Evolutionary conservation across 805 yeast species (phyloP).

Genomic region (Lipomyces sp.): DNA sequence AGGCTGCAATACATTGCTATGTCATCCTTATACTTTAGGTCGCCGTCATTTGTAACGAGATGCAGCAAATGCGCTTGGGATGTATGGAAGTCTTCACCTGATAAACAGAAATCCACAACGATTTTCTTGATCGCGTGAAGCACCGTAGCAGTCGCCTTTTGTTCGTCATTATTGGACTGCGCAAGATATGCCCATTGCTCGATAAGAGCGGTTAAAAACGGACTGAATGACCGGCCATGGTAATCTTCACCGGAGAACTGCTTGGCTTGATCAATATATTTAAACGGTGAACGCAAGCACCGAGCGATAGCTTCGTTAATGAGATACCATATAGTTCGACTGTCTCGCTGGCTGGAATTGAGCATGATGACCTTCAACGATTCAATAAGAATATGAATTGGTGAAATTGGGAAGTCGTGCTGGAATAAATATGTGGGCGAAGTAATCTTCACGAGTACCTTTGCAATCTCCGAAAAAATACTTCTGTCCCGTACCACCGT

Average conservation of each 20-base stretch:
- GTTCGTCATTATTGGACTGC: constrained; percentile 39
- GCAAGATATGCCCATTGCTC: constrained; percentile 73
- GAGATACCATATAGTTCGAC: constrained; percentile 58
- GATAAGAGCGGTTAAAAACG: constrained; percentile 59
- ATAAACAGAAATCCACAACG: constrained; percentile 45
- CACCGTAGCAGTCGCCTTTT: constrained; percentile 51
- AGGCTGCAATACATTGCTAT: not conserved
- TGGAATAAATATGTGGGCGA: constrained; percentile 62
- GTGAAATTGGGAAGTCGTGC: constrained; percentile 55
- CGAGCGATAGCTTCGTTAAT: constrained; percentile 79
- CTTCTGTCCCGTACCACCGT: constrained; percentile 5
- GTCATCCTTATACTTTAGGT: not conserved
- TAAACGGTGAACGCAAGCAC: constrained; percentile 75
- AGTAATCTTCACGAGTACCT: constrained; percentile 56
- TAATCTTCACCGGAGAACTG: constrained; percentile 4
- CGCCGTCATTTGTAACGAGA: not conserved
- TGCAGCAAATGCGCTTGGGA: not conserved
- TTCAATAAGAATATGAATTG: constrained; percentile 58
- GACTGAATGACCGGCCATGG: constrained; percentile 51
- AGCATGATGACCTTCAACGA: constrained; percentile 49
- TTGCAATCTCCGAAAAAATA: constrained; percentile 52
- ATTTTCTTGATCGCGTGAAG: constrained; percentile 52
- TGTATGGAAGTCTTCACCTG: constrained; percentile 61
- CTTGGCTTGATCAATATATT: constrained; percentile 65
- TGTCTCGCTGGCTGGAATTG: constrained; percentile 23